Evolutionary conservation across 2,329 filamentous ascomycete species (phyloP).

Genomic region (Diplodia mutila): DNA sequence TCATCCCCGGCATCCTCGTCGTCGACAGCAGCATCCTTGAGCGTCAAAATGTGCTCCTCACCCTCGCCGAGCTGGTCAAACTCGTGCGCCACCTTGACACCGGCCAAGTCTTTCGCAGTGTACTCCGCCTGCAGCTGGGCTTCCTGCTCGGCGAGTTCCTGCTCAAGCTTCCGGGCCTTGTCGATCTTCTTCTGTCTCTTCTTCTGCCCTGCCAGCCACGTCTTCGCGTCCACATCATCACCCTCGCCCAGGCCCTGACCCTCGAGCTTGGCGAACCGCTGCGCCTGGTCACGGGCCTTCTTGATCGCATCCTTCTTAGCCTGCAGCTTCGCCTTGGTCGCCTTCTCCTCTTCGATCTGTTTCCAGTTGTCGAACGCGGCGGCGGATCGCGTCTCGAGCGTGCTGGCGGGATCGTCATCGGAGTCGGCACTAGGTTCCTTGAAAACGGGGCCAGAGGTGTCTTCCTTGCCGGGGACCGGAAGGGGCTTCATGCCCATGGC

Average conservation of each 20-base stretch:
- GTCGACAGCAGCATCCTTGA: constrained; percentile 87
- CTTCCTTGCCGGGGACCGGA: constrained; percentile 72
- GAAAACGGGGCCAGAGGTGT: constrained; percentile 59
- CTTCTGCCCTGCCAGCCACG: constrained; percentile 88
- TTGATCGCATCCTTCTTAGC: constrained; percentile 82
- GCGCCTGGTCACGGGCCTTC: constrained; percentile 82
- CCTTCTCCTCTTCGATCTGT: constrained; percentile 67
- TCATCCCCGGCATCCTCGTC: constrained; percentile 89
- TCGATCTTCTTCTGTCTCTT: constrained; percentile 91
- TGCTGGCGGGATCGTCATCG: constrained; percentile 76
- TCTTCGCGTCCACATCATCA: constrained; percentile 74
- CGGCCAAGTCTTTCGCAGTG: constrained; percentile 82
- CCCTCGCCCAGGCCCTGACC: constrained; percentile 83
- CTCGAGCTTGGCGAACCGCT: constrained; percentile 74
- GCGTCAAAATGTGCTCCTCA: constrained; percentile 84
- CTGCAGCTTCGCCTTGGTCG: constrained; percentile 76
- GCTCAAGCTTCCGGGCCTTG: constrained; percentile 70
- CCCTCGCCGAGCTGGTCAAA: constrained; percentile 77
- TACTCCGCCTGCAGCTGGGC: constrained; percentile 71
- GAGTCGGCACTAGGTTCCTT: constrained; percentile 52
- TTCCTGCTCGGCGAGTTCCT: constrained; percentile 75
- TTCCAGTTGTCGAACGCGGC: constrained; percentile 76
- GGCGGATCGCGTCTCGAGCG: constrained; percentile 78
- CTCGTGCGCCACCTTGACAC: constrained; percentile 91
- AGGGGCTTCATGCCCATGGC: constrained; percentile 89